These are phyloP conservation scores for Emmonsiellopsis sp. DNA, from an alignment of 2,329 filamentous ascomycete species.

Conservation along the genomic window DNA sequence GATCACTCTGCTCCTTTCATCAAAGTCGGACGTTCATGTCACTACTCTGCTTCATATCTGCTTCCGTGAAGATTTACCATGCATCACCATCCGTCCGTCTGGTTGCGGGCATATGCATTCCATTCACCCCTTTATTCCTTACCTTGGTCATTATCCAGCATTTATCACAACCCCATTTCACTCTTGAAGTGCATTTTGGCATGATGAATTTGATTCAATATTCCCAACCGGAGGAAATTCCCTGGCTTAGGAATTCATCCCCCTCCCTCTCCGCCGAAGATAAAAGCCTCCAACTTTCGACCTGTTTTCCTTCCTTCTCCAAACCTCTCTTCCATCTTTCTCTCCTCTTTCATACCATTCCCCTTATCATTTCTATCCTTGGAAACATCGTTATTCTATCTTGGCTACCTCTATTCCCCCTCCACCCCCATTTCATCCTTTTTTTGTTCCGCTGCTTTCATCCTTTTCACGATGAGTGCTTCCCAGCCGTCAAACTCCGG, in stretches of 20 bases:
- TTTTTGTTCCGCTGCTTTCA: background rate
- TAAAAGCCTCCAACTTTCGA: background rate
- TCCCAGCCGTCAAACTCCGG: background rate
- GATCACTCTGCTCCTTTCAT: background rate
- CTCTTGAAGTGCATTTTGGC: background rate
- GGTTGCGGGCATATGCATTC: background rate
- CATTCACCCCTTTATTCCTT: background rate
- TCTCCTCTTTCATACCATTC: constrained; percentile 4
- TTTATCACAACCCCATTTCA: background rate
- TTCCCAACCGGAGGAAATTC: background rate
- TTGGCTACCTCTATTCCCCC: background rate
- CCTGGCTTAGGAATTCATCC: background rate
- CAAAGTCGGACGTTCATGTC: background rate
- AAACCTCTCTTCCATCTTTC: constrained; percentile 4
- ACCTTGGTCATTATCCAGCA: background rate
- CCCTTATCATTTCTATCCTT: too few relatives aligned
- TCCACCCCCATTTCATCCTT: background rate
- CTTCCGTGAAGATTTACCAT: background rate
- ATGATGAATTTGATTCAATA: background rate
- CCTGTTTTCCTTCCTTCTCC: background rate
- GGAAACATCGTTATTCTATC: background rate
- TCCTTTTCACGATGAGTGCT: constrained; percentile 1
- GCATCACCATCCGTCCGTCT: background rate
- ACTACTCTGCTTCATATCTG: too few relatives aligned
- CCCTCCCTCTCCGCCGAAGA: background rate